Base-by-base conservation (phyloP, 1,284 basidiomycete species). In the Cryptococcus amylolentus region DNA sequence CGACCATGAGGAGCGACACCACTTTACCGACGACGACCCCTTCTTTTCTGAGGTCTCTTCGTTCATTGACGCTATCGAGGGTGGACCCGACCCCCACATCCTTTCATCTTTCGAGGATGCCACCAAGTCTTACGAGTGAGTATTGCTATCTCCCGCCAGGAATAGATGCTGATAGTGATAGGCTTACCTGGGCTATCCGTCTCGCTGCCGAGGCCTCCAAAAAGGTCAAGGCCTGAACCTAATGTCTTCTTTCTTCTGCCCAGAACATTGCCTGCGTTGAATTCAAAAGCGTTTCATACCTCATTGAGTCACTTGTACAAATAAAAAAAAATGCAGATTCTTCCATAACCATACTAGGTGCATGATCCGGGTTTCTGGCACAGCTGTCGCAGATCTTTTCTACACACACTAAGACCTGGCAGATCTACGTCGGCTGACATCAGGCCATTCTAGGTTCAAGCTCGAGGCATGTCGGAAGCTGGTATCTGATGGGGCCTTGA, bases 1-100 rank as follows among this genome's bases (percentile, higher is more conserved):
- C 70, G 91, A 96, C 74, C 81, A 84, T 63, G 91, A 93, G 71
- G 87, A 90, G 70, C 82, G 82, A 46, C 80, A 86, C 73, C 79
- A 81, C 51, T 91, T 88, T 81, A 65, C 65, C 26, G 88, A 92
- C 60, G 91, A 93, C 69, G 91, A 93, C 72, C 89, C 89, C n/a
- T 92, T 93, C 83, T 91, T 91, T 81, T 89, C 88, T 31, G 89
- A 92, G 77, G 83, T 91, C 48, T 89, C 88, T 38, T 86, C 88
- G 75, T 83, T 88, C 71, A 87, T 91, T 59, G 89, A 92, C 75
- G 81, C 87, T 61, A 84, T 91, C 58, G 88, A 90, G 77, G 69
- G 65, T 58, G 58, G 77, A 41, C 71, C 72, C 49, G 69, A 72
- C 50, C 68, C 71, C 37, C 67, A 72, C 62, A 73, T 79, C 49